phyloP scores from a whole-genome alignment of 1,139 yeast species.

The Yamadazyma dushanensis region DNA sequence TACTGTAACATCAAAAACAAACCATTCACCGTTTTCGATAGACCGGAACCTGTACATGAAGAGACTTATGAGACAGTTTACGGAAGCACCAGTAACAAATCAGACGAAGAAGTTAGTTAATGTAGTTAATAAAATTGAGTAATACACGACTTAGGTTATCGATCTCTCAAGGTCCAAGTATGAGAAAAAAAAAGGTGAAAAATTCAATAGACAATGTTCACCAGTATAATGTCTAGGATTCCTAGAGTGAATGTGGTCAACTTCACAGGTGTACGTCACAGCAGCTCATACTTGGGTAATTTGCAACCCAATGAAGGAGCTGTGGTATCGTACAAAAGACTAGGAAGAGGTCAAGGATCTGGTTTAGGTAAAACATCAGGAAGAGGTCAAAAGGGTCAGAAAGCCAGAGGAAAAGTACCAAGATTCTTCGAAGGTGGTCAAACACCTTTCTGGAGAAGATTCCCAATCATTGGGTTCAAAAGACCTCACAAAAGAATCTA shows the following conservation, averaged over 20 bases:
- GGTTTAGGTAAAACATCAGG: conserved; percentile 94
- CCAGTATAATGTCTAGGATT: conserved; percentile 7
- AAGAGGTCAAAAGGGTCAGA: conserved; percentile 98
- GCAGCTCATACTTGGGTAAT: conserved; percentile 32
- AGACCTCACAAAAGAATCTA: conserved; percentile 52
- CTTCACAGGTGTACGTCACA: conserved; percentile 16
- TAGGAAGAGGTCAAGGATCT: conserved; percentile 97
- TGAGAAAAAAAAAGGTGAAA: conserved; percentile 5
- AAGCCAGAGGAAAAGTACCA: conserved; percentile 88
- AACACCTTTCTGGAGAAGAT: conserved; percentile 85
- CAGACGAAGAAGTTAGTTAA: conserved; percentile 7
- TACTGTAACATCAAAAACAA: conserved; percentile 39
- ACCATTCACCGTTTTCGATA: conserved; percentile 59
- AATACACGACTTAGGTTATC: conserved; percentile 1
- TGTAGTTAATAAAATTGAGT: neutral
- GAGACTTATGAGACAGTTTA: conserved; percentile 9
- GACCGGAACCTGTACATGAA: conserved; percentile 26
- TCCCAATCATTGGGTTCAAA: conserved; percentile 89
- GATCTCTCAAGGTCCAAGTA: too few species aligned
- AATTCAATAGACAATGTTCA: conserved; percentile 6
- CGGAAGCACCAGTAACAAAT: conserved; percentile 12
- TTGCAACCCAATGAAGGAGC: conserved; percentile 45
- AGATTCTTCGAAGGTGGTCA: conserved; percentile 99
- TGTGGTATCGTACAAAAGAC: conserved; percentile 54
- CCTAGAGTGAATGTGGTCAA: conserved; percentile 4